Evolutionary conservation across 2,329 filamentous ascomycete genomes (phyloP), one percentile per base, ranked within the genome.

Genomic region (Macrophomina phaseolina): DNA sequence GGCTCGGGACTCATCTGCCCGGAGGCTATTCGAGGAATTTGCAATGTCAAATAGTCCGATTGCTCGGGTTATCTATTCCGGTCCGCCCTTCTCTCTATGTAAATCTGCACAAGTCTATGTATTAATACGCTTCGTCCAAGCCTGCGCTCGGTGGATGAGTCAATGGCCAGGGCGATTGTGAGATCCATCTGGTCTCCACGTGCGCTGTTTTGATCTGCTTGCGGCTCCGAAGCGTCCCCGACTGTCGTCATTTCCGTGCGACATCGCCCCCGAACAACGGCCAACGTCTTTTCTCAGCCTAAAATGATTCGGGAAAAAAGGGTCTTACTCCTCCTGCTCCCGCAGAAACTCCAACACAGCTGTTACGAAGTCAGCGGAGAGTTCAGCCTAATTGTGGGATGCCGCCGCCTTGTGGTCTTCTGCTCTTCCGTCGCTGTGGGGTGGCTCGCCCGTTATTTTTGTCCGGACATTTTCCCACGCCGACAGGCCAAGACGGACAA

Each of bases 331-430:
- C 18, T 81, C 77, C 69, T 81, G 81, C 81, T 78, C 88, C 78
- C 73, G 83, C 60, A 91, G 76, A 72, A 90, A 91, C 53, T 90
- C 87, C 30, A 89, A 83, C 11, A 90, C 88, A 69, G 84, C 88
- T 90, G 69, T 53, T 36, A n/a, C 30, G 18, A 9, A 45, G 72
- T 66, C 30, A 66, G 64, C 16, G 18, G 28, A 23, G 23, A 3
- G 16, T 23, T 42, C 46, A 49, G 45, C 23, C 46, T 11, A 49
- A 18, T 38, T 8, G 45, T 38, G n/a, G 32, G 30, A 32, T 53
- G 40, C 36, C 14, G 9, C 58, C n/a, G 45, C 8, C 30, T 40
- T 30, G 42, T 28, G 34, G 49, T 48, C 30, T 62, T 32, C 9
- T 62, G 58, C 58, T 36, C 49, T 42, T 62, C 58, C 58, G 42